Evolutionary conservation across 1,284 basidiomycete species (phyloP), one percentile per base, ranked within the genome.

Genomic region (Fomitopsis betulina): DNA sequence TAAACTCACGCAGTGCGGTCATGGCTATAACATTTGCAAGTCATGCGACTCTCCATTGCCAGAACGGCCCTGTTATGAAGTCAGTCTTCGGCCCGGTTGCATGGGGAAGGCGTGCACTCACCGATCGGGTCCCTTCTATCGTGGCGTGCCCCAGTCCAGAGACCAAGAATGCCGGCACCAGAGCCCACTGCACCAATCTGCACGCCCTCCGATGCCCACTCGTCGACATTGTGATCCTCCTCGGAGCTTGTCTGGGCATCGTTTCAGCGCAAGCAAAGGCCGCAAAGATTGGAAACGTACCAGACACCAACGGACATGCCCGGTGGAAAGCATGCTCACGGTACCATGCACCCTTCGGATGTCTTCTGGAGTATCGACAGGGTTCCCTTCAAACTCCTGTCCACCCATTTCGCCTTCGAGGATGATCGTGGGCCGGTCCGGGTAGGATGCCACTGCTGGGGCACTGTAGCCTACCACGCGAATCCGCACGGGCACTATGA

Each of bases 141-240:
- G 60, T 86, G 84, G 12, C 68, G 67, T 2, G 80, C 80, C 7
- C 82, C 82, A 0, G 83, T 85, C 84, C 83, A 86, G 69, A 82
- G 70, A n/a, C 82, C 83, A 0, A 85, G 67, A 2, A 84, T 65
- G 13, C 84, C 84, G 35, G 77, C 67, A 0, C 75, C 78, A 25
- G 81, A 82, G 19, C 78, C 80, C 5, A 81, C 71, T 0, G 75
- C 76, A 13, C 84, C 84, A 2, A 86, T 67, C 63, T 86, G 84
- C 0, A 86, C 69, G 6, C 77, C 80, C 63, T 86, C 83, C 15
- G 76, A 80, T 4, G 73, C 72, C 83, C 83, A 85, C 57, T 82
- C 76, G 35, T 68, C 65, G 10, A 49, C 49, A 19, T 62, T 56
- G 15, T 5, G 50, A 3, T 60, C 67, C 8, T 64, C 66, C n/a